Percentiles rank a stretch among this genome's conserved stretches.
Evolutionary conservation across 768 basidiomycete species (phyloP).

Genomic region (Dentipellis fragilis): DNA sequence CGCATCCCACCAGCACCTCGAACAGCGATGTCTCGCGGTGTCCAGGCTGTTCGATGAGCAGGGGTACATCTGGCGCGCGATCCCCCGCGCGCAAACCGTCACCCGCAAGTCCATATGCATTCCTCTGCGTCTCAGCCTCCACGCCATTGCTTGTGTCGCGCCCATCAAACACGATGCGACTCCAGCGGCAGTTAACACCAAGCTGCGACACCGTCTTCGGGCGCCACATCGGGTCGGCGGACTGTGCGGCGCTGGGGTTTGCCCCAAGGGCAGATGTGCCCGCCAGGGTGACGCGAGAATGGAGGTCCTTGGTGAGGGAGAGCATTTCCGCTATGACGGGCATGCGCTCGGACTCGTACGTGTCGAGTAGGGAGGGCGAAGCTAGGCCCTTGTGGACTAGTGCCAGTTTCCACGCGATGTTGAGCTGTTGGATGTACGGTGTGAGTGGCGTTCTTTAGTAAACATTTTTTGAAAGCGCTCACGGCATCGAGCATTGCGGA

Average conservation of each 20-base stretch:
- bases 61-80: constrained; percentile 35
- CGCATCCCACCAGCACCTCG: constrained; percentile 15
- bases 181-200: constrained; percentile 45
- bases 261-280: background rate
- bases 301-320: constrained; percentile 26
- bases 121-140: constrained; percentile 2
- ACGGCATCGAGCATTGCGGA: constrained; percentile 20
- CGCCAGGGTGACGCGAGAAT: constrained; percentile 6
- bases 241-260: background rate
- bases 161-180: constrained; percentile 35
- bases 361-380: constrained; percentile 16
- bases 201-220: constrained; percentile 27
- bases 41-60: constrained; percentile 9
- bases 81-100: constrained; percentile 30
- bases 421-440: constrained; percentile 14
- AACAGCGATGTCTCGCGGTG: constrained; percentile 17
- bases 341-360: constrained; percentile 21
- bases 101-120: constrained; percentile 12
- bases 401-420: constrained; percentile 23
- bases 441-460: background rate
- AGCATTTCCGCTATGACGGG: constrained; percentile 22
- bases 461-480: constrained; percentile 3
- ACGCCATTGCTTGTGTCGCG: background rate
- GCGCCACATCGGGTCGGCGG: background rate
- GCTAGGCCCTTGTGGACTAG: constrained; percentile 20